phyloP scores from a whole-genome alignment of 768 basidiomycete species.

The Hygrophoropsis aurantiaca region DNA sequence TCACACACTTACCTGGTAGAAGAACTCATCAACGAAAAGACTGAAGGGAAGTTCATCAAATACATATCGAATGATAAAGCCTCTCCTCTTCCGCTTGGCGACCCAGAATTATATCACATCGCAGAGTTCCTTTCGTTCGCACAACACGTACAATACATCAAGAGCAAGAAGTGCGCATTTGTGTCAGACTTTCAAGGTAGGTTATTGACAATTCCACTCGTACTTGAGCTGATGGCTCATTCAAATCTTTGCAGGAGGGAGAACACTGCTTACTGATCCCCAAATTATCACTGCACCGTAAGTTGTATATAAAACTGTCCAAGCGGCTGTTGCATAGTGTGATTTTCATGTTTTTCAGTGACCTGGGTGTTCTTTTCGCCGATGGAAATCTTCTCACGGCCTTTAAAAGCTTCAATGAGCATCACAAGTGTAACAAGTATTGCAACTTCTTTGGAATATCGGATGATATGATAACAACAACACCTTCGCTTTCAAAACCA shows the following conservation, averaged over 20 bases:
- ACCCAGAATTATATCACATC: neutral
- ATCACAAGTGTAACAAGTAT: too few species aligned
- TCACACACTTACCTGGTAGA: conserved; percentile 5
- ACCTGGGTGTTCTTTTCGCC: too few species aligned
- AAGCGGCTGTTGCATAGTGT: too few species aligned
- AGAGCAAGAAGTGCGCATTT: conserved; percentile 18
- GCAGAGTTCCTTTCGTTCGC: neutral
- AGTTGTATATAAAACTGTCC: too few species aligned
- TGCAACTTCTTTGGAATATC: conserved; percentile 1
- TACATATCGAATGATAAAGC: conserved; percentile 7
- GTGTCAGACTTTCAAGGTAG: conserved; percentile 27
- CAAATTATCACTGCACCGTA: conserved; percentile 14
- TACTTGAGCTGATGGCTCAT: too few species aligned
- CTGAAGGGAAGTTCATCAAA: neutral
- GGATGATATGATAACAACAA: too few species aligned
- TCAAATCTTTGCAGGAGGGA: conserved; percentile 10
- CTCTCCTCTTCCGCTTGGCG: neutral
- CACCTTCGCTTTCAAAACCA: conserved; percentile 1
- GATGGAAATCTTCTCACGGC: too few species aligned
- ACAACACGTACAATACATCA: conserved; percentile 23
- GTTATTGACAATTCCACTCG: too few species aligned
- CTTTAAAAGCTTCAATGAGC: too few species aligned
- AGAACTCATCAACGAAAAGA: conserved; percentile 1
- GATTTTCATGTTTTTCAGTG: neutral
- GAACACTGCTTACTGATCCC: conserved; percentile 17